These are phyloP conservation scores for Cryptomeria japonica DNA, from an alignment of 75 land plant species.

Conservation along the genomic window DNA sequence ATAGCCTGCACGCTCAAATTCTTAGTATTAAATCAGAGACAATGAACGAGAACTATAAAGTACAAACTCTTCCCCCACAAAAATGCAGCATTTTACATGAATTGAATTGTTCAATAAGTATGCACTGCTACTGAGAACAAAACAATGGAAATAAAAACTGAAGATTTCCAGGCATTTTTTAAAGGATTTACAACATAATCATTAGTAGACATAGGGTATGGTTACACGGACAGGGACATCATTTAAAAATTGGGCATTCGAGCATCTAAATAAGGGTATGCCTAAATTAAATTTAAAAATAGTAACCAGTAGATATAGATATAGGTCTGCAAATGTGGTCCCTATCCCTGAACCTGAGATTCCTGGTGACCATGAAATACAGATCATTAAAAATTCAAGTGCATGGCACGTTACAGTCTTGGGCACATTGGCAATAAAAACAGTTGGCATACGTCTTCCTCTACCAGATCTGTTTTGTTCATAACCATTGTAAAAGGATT, in stretches of 20 bases:
- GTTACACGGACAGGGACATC: not conserved
- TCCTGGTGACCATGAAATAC: not conserved
- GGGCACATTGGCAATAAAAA: not conserved
- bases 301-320: not conserved
- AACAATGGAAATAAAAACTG: not conserved
- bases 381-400: not conserved
- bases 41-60: not conserved
- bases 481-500: constrained; percentile 50
- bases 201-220: not conserved
- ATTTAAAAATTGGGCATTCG: not conserved
- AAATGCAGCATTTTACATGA: not conserved
- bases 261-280: not conserved
- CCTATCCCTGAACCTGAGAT: not conserved
- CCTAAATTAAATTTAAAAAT: not conserved
- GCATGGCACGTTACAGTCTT: not conserved
- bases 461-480: constrained; percentile 69
- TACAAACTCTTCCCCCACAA: not conserved
- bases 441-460: constrained; percentile 23
- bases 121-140: not conserved
- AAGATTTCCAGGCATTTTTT: too few species aligned
- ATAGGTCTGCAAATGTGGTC: too few species aligned
- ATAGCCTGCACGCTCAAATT: not conserved
- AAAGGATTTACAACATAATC: not conserved
- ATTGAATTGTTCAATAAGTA: not conserved
- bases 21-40: not conserved